phyloP scores from a whole-genome alignment of 2,329 filamentous ascomycete species.

The Didymella lethalis region DNA sequence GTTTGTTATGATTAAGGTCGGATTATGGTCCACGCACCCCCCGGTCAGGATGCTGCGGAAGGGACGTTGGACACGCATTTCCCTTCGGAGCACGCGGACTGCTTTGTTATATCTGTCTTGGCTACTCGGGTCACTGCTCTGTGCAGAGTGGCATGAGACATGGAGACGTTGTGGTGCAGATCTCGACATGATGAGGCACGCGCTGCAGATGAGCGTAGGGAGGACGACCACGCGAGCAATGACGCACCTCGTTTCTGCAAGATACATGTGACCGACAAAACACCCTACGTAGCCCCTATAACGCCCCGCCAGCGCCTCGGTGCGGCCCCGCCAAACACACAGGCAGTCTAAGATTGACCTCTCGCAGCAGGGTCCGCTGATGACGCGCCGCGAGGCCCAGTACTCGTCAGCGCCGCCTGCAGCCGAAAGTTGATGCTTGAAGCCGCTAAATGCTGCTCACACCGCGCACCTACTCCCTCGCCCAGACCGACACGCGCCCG shows the following conservation, averaged over 20 bases:
- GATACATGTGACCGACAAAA: slow-evolving; percentile 19
- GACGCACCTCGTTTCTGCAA: slow-evolving; percentile 20
- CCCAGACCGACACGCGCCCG: slow-evolving; percentile 42
- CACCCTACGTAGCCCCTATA: slow-evolving; percentile 16
- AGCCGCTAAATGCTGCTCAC: slow-evolving; percentile 53
- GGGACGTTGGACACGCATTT: slow-evolving; percentile 7
- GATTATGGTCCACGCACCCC: background rate
- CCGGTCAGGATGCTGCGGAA: slow-evolving; percentile 3
- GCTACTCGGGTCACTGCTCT: background rate
- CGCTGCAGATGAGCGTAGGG: slow-evolving; percentile 7
- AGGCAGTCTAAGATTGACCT: slow-evolving; percentile 9
- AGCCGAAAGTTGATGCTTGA: slow-evolving; percentile 33
- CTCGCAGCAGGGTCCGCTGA: slow-evolving; percentile 12
- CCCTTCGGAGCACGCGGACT: background rate
- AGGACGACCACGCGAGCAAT: slow-evolving; percentile 21
- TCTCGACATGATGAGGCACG: background rate
- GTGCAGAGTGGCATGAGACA: background rate
- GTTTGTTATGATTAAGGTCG: background rate
- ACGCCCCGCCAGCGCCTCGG: slow-evolving; percentile 5
- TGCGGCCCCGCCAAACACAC: slow-evolving; percentile 15
- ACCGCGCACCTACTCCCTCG: slow-evolving; percentile 50
- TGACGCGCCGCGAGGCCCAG: slow-evolving; percentile 19
- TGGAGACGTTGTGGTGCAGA: background rate
- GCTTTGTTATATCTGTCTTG: background rate
- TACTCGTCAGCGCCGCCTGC: slow-evolving; percentile 20